Conservation (phyloP, 495 filamentous ascomycete species). For the Aspergillus taichungensis region DNA sequence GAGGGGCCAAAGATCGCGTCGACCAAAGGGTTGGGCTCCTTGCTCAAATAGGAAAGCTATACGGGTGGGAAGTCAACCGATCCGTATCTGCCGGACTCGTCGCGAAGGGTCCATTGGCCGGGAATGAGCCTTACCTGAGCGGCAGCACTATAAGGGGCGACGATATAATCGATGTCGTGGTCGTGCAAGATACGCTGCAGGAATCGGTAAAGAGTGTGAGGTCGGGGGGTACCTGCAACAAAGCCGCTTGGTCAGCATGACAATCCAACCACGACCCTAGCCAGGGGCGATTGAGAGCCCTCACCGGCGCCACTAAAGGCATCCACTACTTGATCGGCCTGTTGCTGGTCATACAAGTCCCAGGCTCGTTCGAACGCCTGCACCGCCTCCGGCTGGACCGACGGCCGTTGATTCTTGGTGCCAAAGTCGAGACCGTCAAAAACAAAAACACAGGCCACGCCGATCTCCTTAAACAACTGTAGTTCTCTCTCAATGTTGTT, state of each 20-base stretch:
- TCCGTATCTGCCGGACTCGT: slow-evolving; percentile 1
- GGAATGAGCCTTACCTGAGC: slow-evolving; percentile 57
- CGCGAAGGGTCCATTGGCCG: background rate
- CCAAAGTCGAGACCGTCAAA: slow-evolving; percentile 79
- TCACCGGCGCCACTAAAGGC: slow-evolving; percentile 78
- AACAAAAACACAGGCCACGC: slow-evolving; percentile 67
- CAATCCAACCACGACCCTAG: background rate
- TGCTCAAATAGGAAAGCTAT: slow-evolving; percentile 76
- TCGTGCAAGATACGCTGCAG: slow-evolving; percentile 66
- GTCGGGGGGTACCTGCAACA: slow-evolving; percentile 43
- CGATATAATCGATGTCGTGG: slow-evolving; percentile 64
- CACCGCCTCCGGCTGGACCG: slow-evolving; percentile 33
- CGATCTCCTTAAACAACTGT: slow-evolving; percentile 50
- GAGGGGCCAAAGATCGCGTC: slow-evolving; percentile 77
- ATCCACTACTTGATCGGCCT: slow-evolving; percentile 67
- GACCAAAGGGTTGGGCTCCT: slow-evolving; percentile 55
- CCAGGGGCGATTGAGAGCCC: slow-evolving; percentile 7
- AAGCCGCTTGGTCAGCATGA: slow-evolving; percentile 11
- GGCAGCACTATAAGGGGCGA: slow-evolving; percentile 83
- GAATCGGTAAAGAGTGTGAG: slow-evolving; percentile 57
- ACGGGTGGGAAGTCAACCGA: slow-evolving; percentile 5
- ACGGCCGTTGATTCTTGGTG: slow-evolving; percentile 55
- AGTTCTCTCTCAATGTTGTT: slow-evolving; percentile 66
- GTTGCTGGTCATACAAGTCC: slow-evolving; percentile 74
- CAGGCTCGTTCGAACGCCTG: slow-evolving; percentile 59